Percentiles rank a stretch among this genome's conserved stretches.
Conservation (phyloP, 495 filamentous ascomycete genomes). For the Hyaloscypha variabilis region DNA sequence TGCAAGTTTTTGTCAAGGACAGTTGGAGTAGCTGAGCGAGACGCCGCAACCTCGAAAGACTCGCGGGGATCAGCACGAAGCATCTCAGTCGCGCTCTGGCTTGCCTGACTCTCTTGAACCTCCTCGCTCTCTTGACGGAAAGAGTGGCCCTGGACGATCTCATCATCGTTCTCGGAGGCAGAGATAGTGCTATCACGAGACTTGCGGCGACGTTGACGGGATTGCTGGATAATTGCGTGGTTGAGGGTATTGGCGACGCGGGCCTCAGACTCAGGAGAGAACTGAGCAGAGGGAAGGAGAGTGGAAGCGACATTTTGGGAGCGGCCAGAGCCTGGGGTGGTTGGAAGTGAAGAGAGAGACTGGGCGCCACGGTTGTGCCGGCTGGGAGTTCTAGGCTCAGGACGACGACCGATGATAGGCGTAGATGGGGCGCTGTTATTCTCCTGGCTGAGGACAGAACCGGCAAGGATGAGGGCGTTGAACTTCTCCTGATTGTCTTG, state of each 20-base stretch:
- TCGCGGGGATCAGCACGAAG: conserved; percentile 48
- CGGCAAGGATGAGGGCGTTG: conserved; percentile 73
- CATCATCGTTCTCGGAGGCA: conserved; percentile 71
- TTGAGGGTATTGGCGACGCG: conserved; percentile 31
- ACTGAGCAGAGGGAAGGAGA: conserved; percentile 54
- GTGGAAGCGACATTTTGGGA: conserved; percentile 39
- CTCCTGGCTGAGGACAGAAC: conserved; percentile 74
- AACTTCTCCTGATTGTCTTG: conserved; percentile 59
- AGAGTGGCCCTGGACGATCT: conserved; percentile 40
- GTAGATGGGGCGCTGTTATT: conserved; percentile 70
- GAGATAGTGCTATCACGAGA: conserved; percentile 91
- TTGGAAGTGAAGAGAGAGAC: conserved; percentile 79
- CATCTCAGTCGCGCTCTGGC: conserved; percentile 58
- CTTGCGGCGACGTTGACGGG: conserved; percentile 46
- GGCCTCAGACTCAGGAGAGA: conserved; percentile 32
- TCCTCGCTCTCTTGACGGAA: conserved; percentile 33
- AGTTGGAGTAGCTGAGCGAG: conserved; percentile 20
- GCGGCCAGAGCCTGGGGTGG: conserved; percentile 61
- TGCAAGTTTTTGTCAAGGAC: conserved; percentile 18
- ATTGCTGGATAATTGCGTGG: conserved; percentile 23
- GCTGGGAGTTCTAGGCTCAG: conserved; percentile 46
- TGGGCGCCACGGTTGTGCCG: conserved; percentile 68
- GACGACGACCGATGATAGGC: conserved; percentile 44
- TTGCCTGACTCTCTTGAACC: conserved; percentile 31
- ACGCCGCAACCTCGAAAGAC: conserved; percentile 32